Conservation (phyloP, 306 rosid genomes). For the Quercus robur region DNA sequence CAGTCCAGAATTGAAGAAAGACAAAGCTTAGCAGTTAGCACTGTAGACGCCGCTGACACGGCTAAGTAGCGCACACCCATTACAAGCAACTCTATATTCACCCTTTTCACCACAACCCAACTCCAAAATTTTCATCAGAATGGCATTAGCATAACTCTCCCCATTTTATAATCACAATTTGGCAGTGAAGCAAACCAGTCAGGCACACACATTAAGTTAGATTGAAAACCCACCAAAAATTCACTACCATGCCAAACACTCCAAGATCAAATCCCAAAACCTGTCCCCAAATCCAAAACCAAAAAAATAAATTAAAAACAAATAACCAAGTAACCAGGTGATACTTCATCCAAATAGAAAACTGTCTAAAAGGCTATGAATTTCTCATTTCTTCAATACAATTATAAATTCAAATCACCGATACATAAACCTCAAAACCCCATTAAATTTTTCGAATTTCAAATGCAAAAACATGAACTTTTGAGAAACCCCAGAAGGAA, state of each 20-base stretch:
- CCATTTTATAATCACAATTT: constrained; percentile 32
- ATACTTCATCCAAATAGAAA: not conserved
- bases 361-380: not conserved
- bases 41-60: constrained; percentile 59
- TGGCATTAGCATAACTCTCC: constrained; percentile 35
- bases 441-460: not conserved
- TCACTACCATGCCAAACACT: constrained; percentile 19
- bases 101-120: constrained; percentile 39
- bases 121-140: constrained; percentile 58
- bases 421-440: not conserved
- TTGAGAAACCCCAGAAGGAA: constrained; percentile 5
- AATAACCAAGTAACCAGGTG: not conserved
- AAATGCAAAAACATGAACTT: not conserved
- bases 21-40: constrained; percentile 50
- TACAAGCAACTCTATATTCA: constrained; percentile 23
- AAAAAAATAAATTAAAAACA: not conserved
- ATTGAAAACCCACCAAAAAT: constrained; percentile 29
- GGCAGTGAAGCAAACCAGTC: constrained; percentile 30
- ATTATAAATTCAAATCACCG: not conserved
- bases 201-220: constrained; percentile 31
- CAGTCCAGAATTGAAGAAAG: constrained; percentile 74
- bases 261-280: constrained; percentile 28
- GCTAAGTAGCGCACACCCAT: constrained; percentile 73
- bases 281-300: constrained; percentile 19
- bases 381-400: not conserved